Percentiles rank a stretch among this genome's conserved stretches.
Evolutionary conservation across 306 rosid species (phyloP).

Genomic region (Sphenostylis stenocarpa): DNA sequence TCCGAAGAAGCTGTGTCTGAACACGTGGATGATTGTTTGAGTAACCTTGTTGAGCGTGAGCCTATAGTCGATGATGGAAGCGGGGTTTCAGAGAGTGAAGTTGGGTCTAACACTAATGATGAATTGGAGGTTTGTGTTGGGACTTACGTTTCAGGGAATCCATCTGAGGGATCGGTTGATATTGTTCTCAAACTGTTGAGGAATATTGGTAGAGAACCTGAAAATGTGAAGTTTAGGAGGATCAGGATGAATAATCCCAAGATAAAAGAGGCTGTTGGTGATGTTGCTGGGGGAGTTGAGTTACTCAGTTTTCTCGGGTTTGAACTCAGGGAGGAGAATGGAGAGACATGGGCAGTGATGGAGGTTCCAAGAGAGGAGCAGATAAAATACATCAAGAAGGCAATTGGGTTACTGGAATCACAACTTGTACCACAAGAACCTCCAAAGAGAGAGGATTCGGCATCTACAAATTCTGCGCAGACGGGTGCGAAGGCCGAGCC

Average conservation of each 20-base stretch:
- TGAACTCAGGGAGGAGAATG: slow-evolving; percentile 69
- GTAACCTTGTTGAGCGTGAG: slow-evolving; percentile 26
- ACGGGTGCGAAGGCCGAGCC: slow-evolving; percentile 46
- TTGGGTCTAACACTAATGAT: slow-evolving; percentile 29
- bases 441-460: slow-evolving; percentile 33
- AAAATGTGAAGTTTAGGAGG: slow-evolving; percentile 76
- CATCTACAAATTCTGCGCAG: slow-evolving; percentile 27
- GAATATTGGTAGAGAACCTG: slow-evolving; percentile 82
- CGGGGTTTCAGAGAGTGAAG: slow-evolving; percentile 28
- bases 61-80: background rate
- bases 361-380: slow-evolving; percentile 61
- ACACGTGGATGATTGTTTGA: slow-evolving; percentile 72
- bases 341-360: slow-evolving; percentile 88
- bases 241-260: slow-evolving; percentile 82
- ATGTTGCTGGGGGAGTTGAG: slow-evolving; percentile 76
- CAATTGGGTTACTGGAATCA: slow-evolving; percentile 52
- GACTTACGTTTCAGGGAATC: slow-evolving; percentile 64
- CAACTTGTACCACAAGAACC: slow-evolving; percentile 41
- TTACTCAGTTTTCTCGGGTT: slow-evolving; percentile 76
- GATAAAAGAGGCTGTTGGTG: slow-evolving; percentile 75
- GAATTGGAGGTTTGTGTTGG: slow-evolving; percentile 64
- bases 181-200: slow-evolving; percentile 65
- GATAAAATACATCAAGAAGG: slow-evolving; percentile 46
- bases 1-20: slow-evolving; percentile 80
- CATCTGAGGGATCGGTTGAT: slow-evolving; percentile 65